Evolutionary conservation across 225 moss, liverwort and hornwort genomes (phyloP), one percentile per base, ranked within the genome.

Genomic region (Sphagnum contortum): DNA sequence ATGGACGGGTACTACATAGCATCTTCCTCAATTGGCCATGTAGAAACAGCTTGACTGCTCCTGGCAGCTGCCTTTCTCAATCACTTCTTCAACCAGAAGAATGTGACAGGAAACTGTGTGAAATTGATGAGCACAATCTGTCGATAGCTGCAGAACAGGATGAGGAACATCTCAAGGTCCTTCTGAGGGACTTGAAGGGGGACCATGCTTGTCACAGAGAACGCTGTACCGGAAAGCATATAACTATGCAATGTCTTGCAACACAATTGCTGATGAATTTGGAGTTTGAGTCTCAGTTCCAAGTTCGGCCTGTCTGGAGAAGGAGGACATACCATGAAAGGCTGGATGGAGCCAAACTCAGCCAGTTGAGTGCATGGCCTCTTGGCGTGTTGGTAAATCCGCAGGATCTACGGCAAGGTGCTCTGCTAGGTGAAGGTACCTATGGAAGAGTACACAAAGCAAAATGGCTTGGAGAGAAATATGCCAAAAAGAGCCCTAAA

Each of bases 381-480:
- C 29, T 29, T 29, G 29, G 0, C 29, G 0, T 64, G 64, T 49
- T 57, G 68, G 48, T 65, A 2, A 0, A 55, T 12, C 12, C 48
- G 9, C 3, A 12, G 45, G 4, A 53, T 63, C 3, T 53, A 0
- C 46, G 0, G 44, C 47, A 55, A 9, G 69, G 58, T 0, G 2
- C 0, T 5, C 6, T 2, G 12, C 29, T 75, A 8, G 74, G 68
- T 9, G 12, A 0, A 4, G 74, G 69, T 5, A 0, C 1, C 44
- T 68, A 3, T 54, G 63, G 44, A n/a, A 5, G 48, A n/a, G 69
- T 74, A 9, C 13, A 0, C 10, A 44, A 8, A 46, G 45, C 48
- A 12, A 44, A 47, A 50, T 74, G 73, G 68, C 57, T 58, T 47
- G 68, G 59, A 4, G 50, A 54, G 45, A 55, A 0, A n/a, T 72